A percentile compares a stretch with the other conserved stretches of the same genome.
These are phyloP conservation scores for Castanopsis chinensis DNA, from an alignment of 306 rosid genomes.

Conservation along the genomic window DNA sequence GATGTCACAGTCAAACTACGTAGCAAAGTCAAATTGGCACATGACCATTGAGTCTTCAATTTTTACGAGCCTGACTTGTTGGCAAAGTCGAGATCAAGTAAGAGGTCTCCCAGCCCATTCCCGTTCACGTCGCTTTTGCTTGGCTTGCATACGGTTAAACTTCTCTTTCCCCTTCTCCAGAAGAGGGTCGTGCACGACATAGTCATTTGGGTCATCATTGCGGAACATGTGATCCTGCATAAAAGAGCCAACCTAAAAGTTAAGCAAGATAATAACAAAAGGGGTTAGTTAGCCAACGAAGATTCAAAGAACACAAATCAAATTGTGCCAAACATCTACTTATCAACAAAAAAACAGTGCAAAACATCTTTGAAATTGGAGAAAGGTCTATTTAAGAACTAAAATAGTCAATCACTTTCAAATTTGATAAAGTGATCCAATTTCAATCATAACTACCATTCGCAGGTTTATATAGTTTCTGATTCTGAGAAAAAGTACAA, in stretches of 20 bases:
- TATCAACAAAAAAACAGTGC: background rate
- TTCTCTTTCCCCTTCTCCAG: constrained; percentile 96
- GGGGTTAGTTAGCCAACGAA: background rate
- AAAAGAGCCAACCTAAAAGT: background rate
- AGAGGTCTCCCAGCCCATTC: constrained; percentile 67
- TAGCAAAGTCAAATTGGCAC: background rate
- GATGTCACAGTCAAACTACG: background rate
- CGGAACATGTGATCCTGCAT: constrained; percentile 92
- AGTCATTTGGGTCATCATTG: constrained; percentile 73
- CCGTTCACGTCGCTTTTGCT: constrained; percentile 61
- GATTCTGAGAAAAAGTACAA: background rate
- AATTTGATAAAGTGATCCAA: background rate
- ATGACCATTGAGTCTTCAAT: background rate
- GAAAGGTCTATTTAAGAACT: background rate
- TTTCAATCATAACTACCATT: background rate
- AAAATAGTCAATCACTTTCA: background rate
- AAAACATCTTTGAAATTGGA: background rate
- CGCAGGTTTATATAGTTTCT: background rate
- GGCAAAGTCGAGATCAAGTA: constrained; percentile 28
- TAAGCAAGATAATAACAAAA: background rate
- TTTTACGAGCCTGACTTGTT: background rate
- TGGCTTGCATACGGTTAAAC: constrained; percentile 86
- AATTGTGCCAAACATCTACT: background rate
- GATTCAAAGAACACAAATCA: background rate
- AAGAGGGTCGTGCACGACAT: constrained; percentile 86